Base-by-base conservation (phyloP, 306 rosid genomes). In the Trifolium repens region DNA sequence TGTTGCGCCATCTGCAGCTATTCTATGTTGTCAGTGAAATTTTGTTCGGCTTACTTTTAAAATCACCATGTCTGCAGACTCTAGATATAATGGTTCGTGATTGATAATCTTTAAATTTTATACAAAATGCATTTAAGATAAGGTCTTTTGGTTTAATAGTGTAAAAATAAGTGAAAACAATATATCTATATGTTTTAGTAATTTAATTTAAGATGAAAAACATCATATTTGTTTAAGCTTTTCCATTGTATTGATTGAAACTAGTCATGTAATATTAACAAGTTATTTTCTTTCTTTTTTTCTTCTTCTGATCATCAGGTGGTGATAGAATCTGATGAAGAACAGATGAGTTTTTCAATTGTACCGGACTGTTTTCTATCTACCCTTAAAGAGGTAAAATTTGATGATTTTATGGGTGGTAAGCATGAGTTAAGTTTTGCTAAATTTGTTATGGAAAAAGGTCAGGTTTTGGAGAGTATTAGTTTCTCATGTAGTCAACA, bases 331-430 rank as follows among this genome's bases (percentile, higher is more conserved):
- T 49, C 2, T 49, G 52, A 44, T 15, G 4, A 43, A 17, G 15
- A 40, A 8, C 8, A 1, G 2, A 3, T 4, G 11, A 13, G 46
- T 13, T 5, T 32, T 22, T 17, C 17, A 9, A 4, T 2, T 15
- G 35, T 61, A 37, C 72, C 58, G 0, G 35, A 32, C 35, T 3
- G 77, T 50, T 26, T 71, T 26, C 9, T 4, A 7, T 40, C 35
- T 55, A 40, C 2, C 1, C 68, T 76, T 8, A 7, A 65, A 65
- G 73, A 37, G 66, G 55, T 75, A 8, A 49, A 64, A 17, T 17
- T 63, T 47, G 63, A 12, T 47, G 11, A 11, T 2, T 12, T 47
- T 7, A 0, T 3, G 5, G 54, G 67, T 9, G 9, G 10, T 8
- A 2, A 24, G 12, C 24, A 14, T 42, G 77, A 72, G 60, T 64